Conservation (phyloP, 768 basidiomycete genomes). For the Dacryopinax spathularia region DNA sequence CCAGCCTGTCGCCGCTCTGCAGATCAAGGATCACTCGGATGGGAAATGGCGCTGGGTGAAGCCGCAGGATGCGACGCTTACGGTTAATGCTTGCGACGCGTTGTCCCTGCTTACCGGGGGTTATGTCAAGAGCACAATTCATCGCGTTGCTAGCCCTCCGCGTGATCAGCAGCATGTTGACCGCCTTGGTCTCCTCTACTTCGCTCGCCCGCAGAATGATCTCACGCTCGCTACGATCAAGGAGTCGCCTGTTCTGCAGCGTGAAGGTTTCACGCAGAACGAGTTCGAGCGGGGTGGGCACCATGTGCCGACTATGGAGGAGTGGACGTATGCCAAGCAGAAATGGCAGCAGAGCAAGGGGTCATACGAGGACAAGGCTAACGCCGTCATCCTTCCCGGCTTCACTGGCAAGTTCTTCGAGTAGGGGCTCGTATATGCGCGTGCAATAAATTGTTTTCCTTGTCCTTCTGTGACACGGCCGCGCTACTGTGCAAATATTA, state of each 20-base stretch:
- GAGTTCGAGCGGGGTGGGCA: conserved; percentile 32
- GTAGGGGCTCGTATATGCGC: too few relatives aligned
- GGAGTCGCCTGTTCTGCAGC: conserved; percentile 32
- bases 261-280: conserved; percentile 33
- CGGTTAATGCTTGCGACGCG: conserved; percentile 22
- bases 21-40: conserved; percentile 24
- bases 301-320: conserved; percentile 25
- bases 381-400: background rate
- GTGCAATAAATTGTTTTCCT: too few relatives aligned
- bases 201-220: conserved; percentile 23
- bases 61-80: conserved; percentile 23
- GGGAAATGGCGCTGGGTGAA: conserved; percentile 28
- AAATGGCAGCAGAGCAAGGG: background rate
- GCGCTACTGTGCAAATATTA: too few relatives aligned
- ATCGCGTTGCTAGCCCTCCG: conserved; percentile 19
- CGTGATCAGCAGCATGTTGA: conserved; percentile 21
- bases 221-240: conserved; percentile 28
- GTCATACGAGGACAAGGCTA: background rate
- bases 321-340: conserved; percentile 20
- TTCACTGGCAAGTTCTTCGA: background rate
- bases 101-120: conserved; percentile 21
- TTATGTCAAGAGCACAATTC: conserved; percentile 20
- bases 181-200: conserved; percentile 24
- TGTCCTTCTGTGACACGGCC: too few relatives aligned
- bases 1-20: conserved; percentile 26